Percentiles rank a stretch among this genome's conserved stretches.
Conservation (phyloP, 257 asterid genomes). For the Penstemon newberryi region DNA sequence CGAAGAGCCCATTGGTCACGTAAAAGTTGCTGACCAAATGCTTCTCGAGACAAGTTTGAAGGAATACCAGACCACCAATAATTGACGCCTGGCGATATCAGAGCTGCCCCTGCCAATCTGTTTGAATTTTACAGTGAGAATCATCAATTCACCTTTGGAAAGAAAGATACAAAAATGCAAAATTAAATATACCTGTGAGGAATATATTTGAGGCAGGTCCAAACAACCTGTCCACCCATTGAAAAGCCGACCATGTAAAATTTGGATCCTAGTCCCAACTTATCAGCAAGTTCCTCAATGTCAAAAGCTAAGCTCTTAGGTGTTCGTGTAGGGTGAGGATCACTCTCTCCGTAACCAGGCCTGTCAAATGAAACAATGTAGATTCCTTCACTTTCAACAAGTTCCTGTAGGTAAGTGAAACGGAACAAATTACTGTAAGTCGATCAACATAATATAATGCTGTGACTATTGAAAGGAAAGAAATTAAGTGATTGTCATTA, state of each 20-base stretch:
- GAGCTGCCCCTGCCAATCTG: conserved; percentile 89
- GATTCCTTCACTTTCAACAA: conserved; percentile 58
- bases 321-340: conserved; percentile 68
- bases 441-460: neutral
- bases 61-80: conserved; percentile 90
- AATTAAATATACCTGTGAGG: conserved; percentile 69
- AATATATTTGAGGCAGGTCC: conserved; percentile 87
- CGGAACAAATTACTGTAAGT: neutral
- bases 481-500: conserved; percentile 27
- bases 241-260: conserved; percentile 78
- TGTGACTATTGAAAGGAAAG: conserved; percentile 10
- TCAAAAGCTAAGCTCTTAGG: conserved; percentile 65
- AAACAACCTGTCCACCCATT: conserved; percentile 81
- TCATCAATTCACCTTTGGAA: neutral
- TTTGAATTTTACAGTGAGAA: conserved; percentile 23
- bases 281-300: conserved; percentile 84
- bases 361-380: conserved; percentile 79
- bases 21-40: conserved; percentile 39
- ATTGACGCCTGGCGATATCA: conserved; percentile 74
- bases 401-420: conserved; percentile 46
- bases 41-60: conserved; percentile 61
- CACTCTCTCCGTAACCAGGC: conserved; percentile 97
- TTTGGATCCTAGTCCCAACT: conserved; percentile 71
- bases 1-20: conserved; percentile 84
- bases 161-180: conserved; percentile 6